These are phyloP conservation scores for Zygotorulaspora chibaensis DNA, from an alignment of 805 yeast species.

Conservation along the genomic window DNA sequence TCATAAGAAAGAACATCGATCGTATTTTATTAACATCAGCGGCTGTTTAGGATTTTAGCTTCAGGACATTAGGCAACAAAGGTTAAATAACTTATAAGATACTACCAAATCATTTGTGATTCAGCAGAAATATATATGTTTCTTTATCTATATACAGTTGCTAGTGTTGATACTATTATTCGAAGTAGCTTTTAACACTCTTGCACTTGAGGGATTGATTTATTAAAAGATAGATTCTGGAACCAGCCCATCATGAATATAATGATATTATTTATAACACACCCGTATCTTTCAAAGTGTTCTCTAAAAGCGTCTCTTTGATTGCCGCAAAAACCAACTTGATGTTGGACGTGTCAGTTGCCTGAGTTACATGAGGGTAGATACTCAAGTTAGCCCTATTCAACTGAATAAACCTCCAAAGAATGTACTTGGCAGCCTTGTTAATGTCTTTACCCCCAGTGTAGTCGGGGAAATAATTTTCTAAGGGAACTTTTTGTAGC, in stretches of 20 bases:
- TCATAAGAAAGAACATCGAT: constrained; percentile 38
- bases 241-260: constrained; percentile 8
- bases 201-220: too few species aligned
- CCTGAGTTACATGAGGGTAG: constrained; percentile 90
- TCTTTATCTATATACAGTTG: too few species aligned
- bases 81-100: too few species aligned
- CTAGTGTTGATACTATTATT: too few species aligned
- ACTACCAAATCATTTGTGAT: too few species aligned
- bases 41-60: constrained; percentile 31
- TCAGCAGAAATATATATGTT: too few species aligned
- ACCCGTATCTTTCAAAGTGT: constrained; percentile 71
- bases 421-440: constrained; percentile 85
- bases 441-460: constrained; percentile 85
- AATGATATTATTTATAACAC: constrained; percentile 40
- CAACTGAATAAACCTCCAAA: constrained; percentile 84
- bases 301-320: constrained; percentile 73
- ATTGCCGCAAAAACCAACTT: constrained; percentile 82
- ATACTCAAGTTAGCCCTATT: constrained; percentile 78
- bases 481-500: constrained; percentile 73
- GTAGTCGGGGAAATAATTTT: constrained; percentile 82
- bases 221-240: neutral
- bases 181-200: too few species aligned
- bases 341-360: constrained; percentile 88
- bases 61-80: neutral
- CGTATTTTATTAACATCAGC: constrained; percentile 35